Evolutionary conservation across 305 asterid genomes (phyloP), one percentile per base, ranked within the genome.

Genomic region (Fraxinus ornus): DNA sequence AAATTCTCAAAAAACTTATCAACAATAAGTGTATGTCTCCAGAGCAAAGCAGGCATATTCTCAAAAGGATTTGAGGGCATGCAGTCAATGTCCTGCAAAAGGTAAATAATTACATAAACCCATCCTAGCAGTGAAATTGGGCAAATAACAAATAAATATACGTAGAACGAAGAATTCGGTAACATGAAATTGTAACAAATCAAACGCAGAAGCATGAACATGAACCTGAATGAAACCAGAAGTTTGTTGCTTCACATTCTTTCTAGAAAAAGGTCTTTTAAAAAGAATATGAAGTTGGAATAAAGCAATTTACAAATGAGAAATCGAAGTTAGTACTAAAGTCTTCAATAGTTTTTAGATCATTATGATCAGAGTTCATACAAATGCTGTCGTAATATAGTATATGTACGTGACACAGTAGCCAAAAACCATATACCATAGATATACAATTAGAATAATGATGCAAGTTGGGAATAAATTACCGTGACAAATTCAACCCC

Each of bases 401-500:
- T 7, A 47, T 28, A 57, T 60, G 4, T 35, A 19, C 3, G 81
- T 19, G 82, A 26, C 35, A 68, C n/a, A 10, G 75, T 68, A 68
- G 37, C 37, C 75, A 28, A 68, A 26, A 68, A 26, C 37, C 37
- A 68, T 17, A 82, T 77, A 35, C 72, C 36, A 83, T 73, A 52
- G 73, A 32, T 36, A 75, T 62, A 83, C 70, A 72, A 81, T 35
- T 68, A 84, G 39, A 79, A 62, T 76, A 55, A 84, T 33, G 44
- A 80, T 74, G 74, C 79, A 75, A 77, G 55, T 66, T 44, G 80
- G 77, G 24, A 89, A 82, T 73, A 78, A 66, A 85, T 87, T 89
- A 95, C 99, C 97, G 78, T 90, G 86, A 95, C 97, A 88, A 94
- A 90, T 91, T 94, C 98, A 88, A 94, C 98, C 80, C 98, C 99